Conservation (phyloP, 805 yeast genomes). For the Kazachstania taianensis region DNA sequence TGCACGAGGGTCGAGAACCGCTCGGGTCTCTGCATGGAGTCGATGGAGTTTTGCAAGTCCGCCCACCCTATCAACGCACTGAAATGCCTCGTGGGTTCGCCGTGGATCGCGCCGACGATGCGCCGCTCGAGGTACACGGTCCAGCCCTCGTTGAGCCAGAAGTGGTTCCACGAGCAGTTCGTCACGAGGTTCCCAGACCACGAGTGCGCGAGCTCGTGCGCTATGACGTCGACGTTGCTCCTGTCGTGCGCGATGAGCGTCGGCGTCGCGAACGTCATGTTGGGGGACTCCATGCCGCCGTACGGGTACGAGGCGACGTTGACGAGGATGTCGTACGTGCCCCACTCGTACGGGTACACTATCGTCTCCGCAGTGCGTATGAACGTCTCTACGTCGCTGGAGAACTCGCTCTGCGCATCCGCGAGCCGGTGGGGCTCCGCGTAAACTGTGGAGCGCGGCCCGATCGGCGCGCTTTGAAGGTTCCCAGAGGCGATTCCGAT, state of each 20-base stretch:
- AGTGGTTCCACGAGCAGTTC: slow-evolving; percentile 85
- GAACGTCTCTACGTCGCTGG: slow-evolving; percentile 71
- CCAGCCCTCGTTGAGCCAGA: slow-evolving; percentile 96
- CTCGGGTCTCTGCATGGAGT: slow-evolving; percentile 46
- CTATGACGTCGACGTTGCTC: slow-evolving; percentile 79
- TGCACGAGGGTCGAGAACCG: slow-evolving; percentile 59
- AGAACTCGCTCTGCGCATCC: slow-evolving; percentile 70
- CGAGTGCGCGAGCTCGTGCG: slow-evolving; percentile 87
- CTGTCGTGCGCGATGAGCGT: slow-evolving; percentile 78
- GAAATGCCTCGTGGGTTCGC: slow-evolving; percentile 69
- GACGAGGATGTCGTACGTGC: slow-evolving; percentile 67
- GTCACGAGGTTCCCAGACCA: slow-evolving; percentile 92
- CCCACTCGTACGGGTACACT: slow-evolving; percentile 78
- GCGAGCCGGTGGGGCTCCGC: slow-evolving; percentile 62
- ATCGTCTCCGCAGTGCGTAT: slow-evolving; percentile 62
- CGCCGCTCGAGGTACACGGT: slow-evolving; percentile 85
- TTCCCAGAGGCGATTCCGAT: slow-evolving; percentile 83
- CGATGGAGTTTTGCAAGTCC: slow-evolving; percentile 57
- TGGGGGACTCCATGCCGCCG: slow-evolving; percentile 95
- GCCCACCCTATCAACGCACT: slow-evolving; percentile 84
- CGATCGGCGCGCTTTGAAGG: slow-evolving; percentile 53
- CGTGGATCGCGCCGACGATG: slow-evolving; percentile 68
- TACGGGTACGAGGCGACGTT: slow-evolving; percentile 73
- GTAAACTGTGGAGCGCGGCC: slow-evolving; percentile 79
- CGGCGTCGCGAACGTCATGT: slow-evolving; percentile 84